Evolutionary conservation across 179 eudicot species (phyloP), one percentile per base, ranked within the genome.

Genomic region (Spinacia oleracea): DNA sequence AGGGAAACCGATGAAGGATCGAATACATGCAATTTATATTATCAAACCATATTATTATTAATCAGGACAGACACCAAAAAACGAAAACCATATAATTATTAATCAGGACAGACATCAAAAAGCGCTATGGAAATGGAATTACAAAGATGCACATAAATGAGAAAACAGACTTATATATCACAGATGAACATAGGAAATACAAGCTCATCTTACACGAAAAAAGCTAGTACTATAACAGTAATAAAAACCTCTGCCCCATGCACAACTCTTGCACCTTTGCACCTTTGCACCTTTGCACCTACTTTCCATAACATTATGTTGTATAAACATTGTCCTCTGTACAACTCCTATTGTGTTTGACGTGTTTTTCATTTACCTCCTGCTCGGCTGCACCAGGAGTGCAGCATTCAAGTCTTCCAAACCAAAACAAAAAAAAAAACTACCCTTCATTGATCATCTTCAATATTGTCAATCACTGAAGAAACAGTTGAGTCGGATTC

Each of bases 401-500:
- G 75, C 75, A 72, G 62, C 60, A 18, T 51, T 55, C 34, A 14
- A 25, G 15, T 35, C 15, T 20, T 46, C 34, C 31, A 45, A 46
- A 45, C n/a, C n/a, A n/a, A n/a, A n/a, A n/a, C n/a, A n/a, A n/a
- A n/a, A n/a, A n/a, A 68, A 29, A 77, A 18, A 38, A 6, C 81
- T 70, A 31, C 38, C 38, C 25, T 10, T 83, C 74, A 79, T 42
- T 79, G 75, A 27, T 79, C 82, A 48, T 83, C 80, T 72, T 82
- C 87, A 20, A 77, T 70, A 23, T 75, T 79, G 38, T 88, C 92
- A 8, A 83, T 84, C 63, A 79, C 72, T 0, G 90, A 86, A 40
- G 93, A 86, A 62, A 75, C 85, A 4, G 90, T 84, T 2, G 88
- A 82, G 76, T 90, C 94, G 4, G 95, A 91, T 48, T 84, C 86